These are phyloP conservation scores for Myochromella boudieri DNA, from an alignment of 768 basidiomycete genomes.

Conservation along the genomic window DNA sequence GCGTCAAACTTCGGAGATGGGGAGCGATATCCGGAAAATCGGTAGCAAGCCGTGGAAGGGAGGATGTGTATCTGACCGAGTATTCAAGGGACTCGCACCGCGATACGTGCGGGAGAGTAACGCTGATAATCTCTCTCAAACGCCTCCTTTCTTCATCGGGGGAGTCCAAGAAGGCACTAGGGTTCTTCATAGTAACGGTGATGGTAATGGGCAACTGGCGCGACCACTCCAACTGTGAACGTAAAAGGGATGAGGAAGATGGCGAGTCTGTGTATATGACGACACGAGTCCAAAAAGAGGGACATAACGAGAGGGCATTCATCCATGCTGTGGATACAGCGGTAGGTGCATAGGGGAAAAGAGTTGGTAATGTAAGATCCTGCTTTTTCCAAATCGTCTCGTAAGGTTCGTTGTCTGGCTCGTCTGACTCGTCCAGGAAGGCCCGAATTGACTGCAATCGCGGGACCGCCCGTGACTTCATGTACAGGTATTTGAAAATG, in stretches of 20 bases:
- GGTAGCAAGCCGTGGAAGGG: background rate
- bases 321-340: background rate
- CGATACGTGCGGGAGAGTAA: background rate
- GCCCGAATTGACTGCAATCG: no score
- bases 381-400: no score
- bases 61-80: background rate
- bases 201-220: background rate
- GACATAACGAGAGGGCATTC: background rate
- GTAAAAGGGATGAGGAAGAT: background rate
- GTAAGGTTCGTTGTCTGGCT: background rate
- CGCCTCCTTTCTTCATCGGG: background rate
- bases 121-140: background rate
- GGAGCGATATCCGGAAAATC: background rate
- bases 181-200: background rate
- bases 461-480: background rate
- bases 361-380: background rate
- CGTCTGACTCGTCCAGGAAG: background rate
- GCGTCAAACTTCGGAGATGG: background rate
- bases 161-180: background rate
- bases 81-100: background rate
- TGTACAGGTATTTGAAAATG: conserved; percentile 5
- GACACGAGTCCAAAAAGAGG: background rate
- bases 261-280: background rate
- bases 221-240: background rate
- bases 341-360: background rate